These are phyloP conservation scores for Neoboletus magnificus DNA, from an alignment of 768 basidiomycete genomes.

Conservation along the genomic window DNA sequence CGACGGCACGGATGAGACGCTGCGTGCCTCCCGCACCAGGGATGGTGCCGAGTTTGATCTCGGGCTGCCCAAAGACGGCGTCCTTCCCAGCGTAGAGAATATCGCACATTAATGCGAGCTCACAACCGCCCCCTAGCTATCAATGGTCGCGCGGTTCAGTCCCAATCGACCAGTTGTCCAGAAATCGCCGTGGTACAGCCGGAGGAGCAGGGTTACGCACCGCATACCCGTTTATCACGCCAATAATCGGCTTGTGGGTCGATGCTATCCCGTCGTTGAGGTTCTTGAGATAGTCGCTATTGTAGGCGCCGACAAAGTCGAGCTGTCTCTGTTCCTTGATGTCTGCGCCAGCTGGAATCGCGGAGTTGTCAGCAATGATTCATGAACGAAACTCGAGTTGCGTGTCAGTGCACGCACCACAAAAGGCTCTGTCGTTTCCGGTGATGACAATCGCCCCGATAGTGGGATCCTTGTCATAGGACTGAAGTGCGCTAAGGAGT, in stretches of 20 bases:
- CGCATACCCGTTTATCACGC: constrained; percentile 90
- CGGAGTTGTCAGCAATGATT: not conserved
- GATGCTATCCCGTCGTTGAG: constrained; percentile 42
- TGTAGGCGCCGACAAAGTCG: constrained; percentile 55
- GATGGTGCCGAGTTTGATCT: constrained; percentile 92
- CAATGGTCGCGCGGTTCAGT: constrained; percentile 22
- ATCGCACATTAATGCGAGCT: constrained; percentile 94
- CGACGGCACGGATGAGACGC: constrained; percentile 77
- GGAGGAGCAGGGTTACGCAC: constrained; percentile 33
- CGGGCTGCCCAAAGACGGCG: constrained; percentile 92
- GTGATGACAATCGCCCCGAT: constrained; percentile 89
- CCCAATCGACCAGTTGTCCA: not conserved
- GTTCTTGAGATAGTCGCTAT: constrained; percentile 41
- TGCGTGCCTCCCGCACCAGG: constrained; percentile 95
- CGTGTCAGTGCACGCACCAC: constrained; percentile 2
- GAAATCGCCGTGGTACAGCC: no score
- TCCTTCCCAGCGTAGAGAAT: constrained; percentile 85
- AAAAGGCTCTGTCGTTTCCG: constrained; percentile 82
- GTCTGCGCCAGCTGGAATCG: constrained; percentile 73
- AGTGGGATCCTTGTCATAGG: constrained; percentile 63
- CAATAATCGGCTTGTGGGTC: constrained; percentile 87
- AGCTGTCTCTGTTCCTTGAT: constrained; percentile 96
- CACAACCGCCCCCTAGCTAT: constrained; percentile 94
- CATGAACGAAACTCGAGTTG: no score
- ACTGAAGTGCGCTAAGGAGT: constrained; percentile 68